These are phyloP conservation scores for Dactylonectria estremocensis DNA, from an alignment of 2,329 filamentous ascomycete species.

Conservation along the genomic window DNA sequence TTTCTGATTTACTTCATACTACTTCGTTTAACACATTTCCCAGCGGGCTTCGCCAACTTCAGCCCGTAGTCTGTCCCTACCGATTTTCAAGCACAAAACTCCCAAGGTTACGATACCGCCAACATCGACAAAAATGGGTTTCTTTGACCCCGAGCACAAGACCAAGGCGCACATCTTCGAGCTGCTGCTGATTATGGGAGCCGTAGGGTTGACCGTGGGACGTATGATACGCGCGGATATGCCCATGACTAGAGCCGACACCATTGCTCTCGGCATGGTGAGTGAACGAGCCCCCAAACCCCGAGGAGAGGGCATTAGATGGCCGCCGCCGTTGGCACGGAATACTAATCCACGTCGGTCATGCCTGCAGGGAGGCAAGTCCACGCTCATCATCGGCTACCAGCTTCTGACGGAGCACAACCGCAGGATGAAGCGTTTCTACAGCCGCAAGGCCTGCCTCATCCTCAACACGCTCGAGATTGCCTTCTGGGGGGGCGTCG, in stretches of 20 bases:
- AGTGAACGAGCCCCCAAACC: not conserved
- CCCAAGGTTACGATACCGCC: not conserved
- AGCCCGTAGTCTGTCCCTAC: not conserved
- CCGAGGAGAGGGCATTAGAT: not conserved
- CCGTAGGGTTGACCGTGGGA: not conserved
- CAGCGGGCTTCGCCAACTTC: not conserved
- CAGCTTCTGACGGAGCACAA: conserved; percentile 56
- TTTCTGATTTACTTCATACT: not conserved
- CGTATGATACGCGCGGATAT: not conserved
- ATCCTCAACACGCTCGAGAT: conserved; percentile 59
- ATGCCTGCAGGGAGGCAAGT: conserved; percentile 52
- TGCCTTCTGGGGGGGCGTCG: conserved; percentile 54
- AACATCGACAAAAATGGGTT: not conserved
- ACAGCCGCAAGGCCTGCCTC: conserved; percentile 56
- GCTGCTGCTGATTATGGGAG: not conserved
- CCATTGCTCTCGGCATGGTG: conserved; percentile 9
- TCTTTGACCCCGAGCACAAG: not conserved
- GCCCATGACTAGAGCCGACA: conserved; percentile 4
- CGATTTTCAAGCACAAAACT: not conserved
- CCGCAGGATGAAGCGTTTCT: conserved; percentile 52
- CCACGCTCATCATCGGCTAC: conserved; percentile 57
- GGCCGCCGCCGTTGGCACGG: not conserved
- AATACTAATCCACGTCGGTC: not conserved
- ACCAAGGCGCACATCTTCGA: not conserved
- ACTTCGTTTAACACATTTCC: not conserved